A percentile compares a stretch with the other conserved stretches of the same genome.
Evolutionary conservation across 305 asterid species (phyloP).

Genomic region (Fraxinus baroniana): DNA sequence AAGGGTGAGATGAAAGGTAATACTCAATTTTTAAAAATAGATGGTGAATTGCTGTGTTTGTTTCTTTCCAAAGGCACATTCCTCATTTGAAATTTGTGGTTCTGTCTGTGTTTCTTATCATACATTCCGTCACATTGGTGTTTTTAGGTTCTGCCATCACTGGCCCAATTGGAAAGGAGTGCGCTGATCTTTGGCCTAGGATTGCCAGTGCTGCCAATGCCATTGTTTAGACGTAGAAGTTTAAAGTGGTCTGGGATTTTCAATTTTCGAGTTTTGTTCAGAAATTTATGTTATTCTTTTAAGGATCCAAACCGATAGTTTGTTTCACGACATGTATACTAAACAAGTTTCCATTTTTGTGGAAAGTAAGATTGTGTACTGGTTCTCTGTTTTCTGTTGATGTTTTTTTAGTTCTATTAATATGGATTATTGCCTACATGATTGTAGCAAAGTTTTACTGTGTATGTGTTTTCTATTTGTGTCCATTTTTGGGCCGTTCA

Average conservation of each 20-base stretch:
- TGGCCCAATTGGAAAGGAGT: slow-evolving; percentile 66
- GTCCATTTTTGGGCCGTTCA: background rate
- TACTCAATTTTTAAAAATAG: background rate
- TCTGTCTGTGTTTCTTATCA: background rate
- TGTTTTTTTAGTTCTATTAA: background rate
- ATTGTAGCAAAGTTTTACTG: background rate
- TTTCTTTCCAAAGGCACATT: background rate
- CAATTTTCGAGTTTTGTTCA: slow-evolving; percentile 13
- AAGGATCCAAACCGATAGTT: background rate
- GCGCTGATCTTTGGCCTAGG: slow-evolving; percentile 71
- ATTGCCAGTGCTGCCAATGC: slow-evolving; percentile 70
- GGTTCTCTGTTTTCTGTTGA: background rate
- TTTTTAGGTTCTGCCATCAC: slow-evolving; percentile 58
- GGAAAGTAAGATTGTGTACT: background rate
- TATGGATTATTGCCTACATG: background rate
- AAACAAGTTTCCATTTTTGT: background rate
- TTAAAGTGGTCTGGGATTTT: background rate
- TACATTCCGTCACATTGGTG: background rate
- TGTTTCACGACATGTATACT: background rate
- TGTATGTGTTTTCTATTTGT: background rate
- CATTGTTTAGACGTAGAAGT: slow-evolving; percentile 39
- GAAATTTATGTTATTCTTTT: background rate
- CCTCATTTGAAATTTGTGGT: background rate
- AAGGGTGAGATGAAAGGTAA: slow-evolving; percentile 75
- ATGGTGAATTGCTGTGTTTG: background rate